phyloP scores from a whole-genome alignment of 768 basidiomycete genomes.

The Goffeauzyma gilvescens region DNA sequence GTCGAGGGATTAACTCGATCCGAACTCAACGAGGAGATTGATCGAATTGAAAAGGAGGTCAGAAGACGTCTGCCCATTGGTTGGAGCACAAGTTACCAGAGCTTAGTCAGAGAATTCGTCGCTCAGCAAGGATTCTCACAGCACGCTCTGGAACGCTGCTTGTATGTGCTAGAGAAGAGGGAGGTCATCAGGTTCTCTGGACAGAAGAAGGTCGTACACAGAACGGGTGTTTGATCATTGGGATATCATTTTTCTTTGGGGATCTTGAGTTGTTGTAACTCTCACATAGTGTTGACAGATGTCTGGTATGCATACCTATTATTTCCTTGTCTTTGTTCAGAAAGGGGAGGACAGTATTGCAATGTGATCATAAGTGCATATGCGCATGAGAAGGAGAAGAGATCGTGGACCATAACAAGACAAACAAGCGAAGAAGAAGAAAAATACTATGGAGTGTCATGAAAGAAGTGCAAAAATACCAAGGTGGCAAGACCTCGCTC shows the following conservation, averaged over 20 bases:
- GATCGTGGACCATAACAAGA: too few species aligned
- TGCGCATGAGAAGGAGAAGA: too few species aligned
- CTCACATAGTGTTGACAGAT: too few species aligned
- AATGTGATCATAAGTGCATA: too few species aligned
- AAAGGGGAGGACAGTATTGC: too few species aligned
- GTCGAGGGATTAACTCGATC: conserved; percentile 79
- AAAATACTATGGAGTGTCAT: too few species aligned
- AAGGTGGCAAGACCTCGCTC: too few species aligned
- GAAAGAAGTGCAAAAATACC: too few species aligned
- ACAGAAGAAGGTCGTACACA: conserved; percentile 44
- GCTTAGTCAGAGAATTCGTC: conserved; percentile 79
- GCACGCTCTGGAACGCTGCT: conserved; percentile 74
- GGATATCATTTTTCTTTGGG: neutral
- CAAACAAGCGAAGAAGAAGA: too few species aligned
- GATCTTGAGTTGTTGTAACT: neutral
- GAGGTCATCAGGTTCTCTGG: conserved; percentile 83
- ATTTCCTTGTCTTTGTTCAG: too few species aligned
- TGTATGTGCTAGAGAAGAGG: conserved; percentile 83
- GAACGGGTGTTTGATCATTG: conserved; percentile 28
- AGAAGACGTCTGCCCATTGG: conserved; percentile 68
- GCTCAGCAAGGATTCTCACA: conserved; percentile 74
- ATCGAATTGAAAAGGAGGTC: conserved; percentile 70
- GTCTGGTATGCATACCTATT: too few species aligned
- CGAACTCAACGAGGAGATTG: conserved; percentile 84
- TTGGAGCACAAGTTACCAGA: conserved; percentile 93